Conservation (phyloP, 768 basidiomycete species). For the Panellus pusillus region DNA sequence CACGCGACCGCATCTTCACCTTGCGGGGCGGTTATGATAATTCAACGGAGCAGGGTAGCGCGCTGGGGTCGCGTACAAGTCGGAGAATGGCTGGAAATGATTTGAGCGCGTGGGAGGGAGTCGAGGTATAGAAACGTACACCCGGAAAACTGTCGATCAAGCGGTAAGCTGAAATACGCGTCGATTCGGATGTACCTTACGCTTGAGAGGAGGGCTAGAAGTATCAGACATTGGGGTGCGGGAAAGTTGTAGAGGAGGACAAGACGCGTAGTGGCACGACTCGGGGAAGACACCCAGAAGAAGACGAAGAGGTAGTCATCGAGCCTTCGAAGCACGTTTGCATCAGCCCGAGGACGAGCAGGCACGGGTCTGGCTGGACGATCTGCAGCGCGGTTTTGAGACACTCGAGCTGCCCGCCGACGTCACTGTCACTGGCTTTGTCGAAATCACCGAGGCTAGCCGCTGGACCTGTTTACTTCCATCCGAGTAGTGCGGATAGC, state of each 20-base stretch:
- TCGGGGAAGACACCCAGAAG: constrained; percentile 68
- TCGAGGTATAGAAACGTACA: constrained; percentile 44
- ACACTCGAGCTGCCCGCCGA: constrained; percentile 46
- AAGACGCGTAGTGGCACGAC: not conserved
- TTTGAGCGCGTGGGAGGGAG: constrained; percentile 8
- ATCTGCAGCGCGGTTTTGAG: constrained; percentile 58
- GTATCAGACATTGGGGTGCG: constrained; percentile 2
- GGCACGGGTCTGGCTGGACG: constrained; percentile 54
- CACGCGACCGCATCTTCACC: constrained; percentile 88
- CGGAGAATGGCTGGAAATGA: constrained; percentile 58
- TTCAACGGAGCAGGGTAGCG: constrained; percentile 11
- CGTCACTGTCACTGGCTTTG: constrained; percentile 41
- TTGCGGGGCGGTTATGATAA: constrained; percentile 1
- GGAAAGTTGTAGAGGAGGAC: not conserved
- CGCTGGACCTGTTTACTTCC: constrained; percentile 64
- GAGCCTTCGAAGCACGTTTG: constrained; percentile 85
- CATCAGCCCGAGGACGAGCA: constrained; percentile 66
- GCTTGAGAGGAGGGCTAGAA: not conserved
- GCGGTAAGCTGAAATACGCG: constrained; percentile 4
- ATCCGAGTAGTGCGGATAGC: constrained; percentile 60
- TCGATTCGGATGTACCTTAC: not conserved
- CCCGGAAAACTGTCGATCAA: constrained; percentile 51
- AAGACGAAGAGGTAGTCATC: constrained; percentile 87
- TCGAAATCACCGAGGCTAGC: too few species aligned
- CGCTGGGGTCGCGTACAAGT: constrained; percentile 55